Evolutionary conservation across 208 protist genomes (phyloP).

Genomic region (Willaertia magna): DNA sequence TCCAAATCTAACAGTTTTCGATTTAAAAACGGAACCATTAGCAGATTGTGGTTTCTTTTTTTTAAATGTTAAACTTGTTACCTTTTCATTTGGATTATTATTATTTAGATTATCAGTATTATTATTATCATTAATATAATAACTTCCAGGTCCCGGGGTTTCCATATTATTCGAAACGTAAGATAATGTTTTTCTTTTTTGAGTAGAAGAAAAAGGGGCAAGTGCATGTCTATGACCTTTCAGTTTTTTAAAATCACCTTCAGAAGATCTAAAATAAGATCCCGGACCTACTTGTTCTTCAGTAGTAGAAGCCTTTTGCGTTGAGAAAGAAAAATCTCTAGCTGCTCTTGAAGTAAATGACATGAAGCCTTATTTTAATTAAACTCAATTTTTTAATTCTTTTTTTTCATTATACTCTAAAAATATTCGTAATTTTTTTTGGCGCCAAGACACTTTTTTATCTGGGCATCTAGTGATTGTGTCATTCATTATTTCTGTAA

Average conservation of each 20-base stretch:
- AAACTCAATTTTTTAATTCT: too few relatives aligned
- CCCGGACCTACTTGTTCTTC: background rate
- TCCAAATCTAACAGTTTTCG: background rate
- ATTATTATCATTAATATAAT: too few relatives aligned
- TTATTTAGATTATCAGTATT: too few relatives aligned
- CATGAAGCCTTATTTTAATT: too few relatives aligned
- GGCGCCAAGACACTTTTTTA: too few relatives aligned
- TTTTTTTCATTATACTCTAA: too few relatives aligned
- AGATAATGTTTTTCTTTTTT: background rate
- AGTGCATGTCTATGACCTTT: background rate
- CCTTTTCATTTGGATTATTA: background rate
- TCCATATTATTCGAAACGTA: background rate
- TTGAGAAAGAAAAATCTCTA: background rate
- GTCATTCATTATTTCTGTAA: too few relatives aligned
- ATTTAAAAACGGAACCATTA: background rate
- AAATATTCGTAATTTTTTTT: too few relatives aligned
- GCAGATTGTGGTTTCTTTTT: too few relatives aligned
- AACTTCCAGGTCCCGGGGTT: background rate
- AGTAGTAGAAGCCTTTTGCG: background rate
- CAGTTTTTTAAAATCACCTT: background rate
- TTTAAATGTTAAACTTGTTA: background rate
- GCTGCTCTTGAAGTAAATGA: background rate
- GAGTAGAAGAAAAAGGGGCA: background rate
- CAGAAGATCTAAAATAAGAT: background rate
- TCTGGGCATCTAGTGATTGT: too few relatives aligned